Base-by-base conservation (phyloP, 2,329 filamentous ascomycete species). In the Penicillium paneum region DNA sequence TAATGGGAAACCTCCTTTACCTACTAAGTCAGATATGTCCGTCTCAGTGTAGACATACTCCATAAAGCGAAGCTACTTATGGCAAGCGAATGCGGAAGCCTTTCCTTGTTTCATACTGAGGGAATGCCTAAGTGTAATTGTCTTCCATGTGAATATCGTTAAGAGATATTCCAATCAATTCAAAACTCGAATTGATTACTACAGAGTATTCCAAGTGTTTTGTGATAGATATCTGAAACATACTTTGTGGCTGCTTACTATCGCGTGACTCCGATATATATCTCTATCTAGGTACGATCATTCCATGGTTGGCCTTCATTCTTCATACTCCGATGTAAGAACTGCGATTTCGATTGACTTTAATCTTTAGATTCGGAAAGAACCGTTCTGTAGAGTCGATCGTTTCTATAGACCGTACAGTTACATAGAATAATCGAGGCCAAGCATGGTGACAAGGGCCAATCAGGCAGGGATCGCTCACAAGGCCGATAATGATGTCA, bases 381-480 rank as follows among this genome's bases (percentile, higher is more conserved):
- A 19, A 43, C n/a, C 19, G 26, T 19, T 32, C 29, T 51, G 36
- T 57, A 58, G 55, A 60, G 59, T 56, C 52, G 59, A 64, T 60
- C 62, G 46, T 45, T 53, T 41, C 28, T 55, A 47, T 47, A 54
- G 32, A 32, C 1, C 5, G 21, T 41, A 24, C 3, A 24, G 5
- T 5, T 24, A 40, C 38, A 11, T 55, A 51, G 47, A 55, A 55
- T 39, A 46, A 56, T 53, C 47, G 39, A 26, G 44, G 60, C 60
- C 48, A 61, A 64, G 61, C 60, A 55, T 55, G 19, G 36, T 59
- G 61, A 61, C 59, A 64, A 46, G 54, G 40, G 51, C 35, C 35
- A 41, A 41, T 62, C 55, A 55, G 59, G 61, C 39, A 64, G 56
- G 53, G 61, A 64, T 64, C 62, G 62, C 59, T 64, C 49, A n/a